Evolutionary conservation across 176 grass and related monocot genomes (phyloP), one percentile per base, ranked within the genome.

Genomic region (Saccharum officinarum): DNA sequence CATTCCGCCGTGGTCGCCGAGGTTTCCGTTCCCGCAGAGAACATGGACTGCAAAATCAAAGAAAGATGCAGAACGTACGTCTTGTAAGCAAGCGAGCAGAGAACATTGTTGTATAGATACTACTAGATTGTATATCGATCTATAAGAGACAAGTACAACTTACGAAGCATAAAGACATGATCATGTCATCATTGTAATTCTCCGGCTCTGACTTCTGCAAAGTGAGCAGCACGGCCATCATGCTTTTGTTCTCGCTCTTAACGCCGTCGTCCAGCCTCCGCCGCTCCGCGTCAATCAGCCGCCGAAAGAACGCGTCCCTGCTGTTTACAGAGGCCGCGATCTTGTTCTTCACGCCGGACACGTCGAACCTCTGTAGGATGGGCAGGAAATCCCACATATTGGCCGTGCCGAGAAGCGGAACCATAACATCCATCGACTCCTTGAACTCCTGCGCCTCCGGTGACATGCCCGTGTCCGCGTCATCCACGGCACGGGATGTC

Each of bases 311-410:
- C 23, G 60, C 60, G 60, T 63, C n/a, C 60, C 23, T 72, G 0
- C n/a, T 4, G 60, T 3, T 26, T 7, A 59, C 82, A 10, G 86
- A 14, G 25, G 12, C 70, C 41, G 13, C 36, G 42, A 86, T 18
- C 71, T 63, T 85, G 72, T 57, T 83, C 23, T 33, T 73, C n/a
- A 22, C 14, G 7, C 82, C 77, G 57, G 45, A 46, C 15, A 85
- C 71, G 4, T 76, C 90, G 17, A 88, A 34, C 67, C 14, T 50
- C 47, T 31, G 69, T 15, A 88, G 60, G 10, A 81, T 9, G 7
- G 90, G 85, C 25, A 92, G n/a, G 80, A 76, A 92, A 13, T 92
- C 86, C 61, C 52, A 80, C 33, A 64, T 25, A 13, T 83, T 89
- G 47, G 47, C 47, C n/a, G 74, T 26, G 31, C 78, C 85, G 14